A percentile compares a stretch with the other conserved stretches of the same genome.
Conservation (phyloP, 352 stramenopile genomes). For the Pythium grandisporangium region DNA sequence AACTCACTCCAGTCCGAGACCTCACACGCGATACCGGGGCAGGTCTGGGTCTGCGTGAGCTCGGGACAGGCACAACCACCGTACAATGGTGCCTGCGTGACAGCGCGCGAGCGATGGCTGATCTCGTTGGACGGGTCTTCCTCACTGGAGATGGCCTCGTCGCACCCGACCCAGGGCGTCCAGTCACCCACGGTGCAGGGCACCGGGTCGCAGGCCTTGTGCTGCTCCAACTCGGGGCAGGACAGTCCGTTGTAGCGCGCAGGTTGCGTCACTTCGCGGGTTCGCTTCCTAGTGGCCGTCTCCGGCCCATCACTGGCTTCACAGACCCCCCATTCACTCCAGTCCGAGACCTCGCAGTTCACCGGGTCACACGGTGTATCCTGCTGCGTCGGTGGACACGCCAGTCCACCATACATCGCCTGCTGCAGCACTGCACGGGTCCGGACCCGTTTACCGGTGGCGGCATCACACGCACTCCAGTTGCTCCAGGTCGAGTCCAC, state of each 20-base stretch:
- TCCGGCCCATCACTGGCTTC: too few relatives aligned
- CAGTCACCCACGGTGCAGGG: slow-evolving; percentile 8
- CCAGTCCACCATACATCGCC: slow-evolving; percentile 3
- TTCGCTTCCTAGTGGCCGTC: slow-evolving; percentile 5
- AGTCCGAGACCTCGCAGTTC: slow-evolving; percentile 12
- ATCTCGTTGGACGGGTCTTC: too few relatives aligned
- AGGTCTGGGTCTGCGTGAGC: slow-evolving; percentile 24
- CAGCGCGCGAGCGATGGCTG: slow-evolving; percentile 23
- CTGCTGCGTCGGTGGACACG: slow-evolving; percentile 6
- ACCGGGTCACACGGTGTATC: slow-evolving; percentile 16
- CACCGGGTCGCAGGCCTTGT: slow-evolving; percentile 8
- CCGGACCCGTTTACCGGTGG: slow-evolving; percentile 7
- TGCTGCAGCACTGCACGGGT: neutral
- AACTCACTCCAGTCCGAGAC: slow-evolving; percentile 31
- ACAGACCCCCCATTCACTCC: slow-evolving; percentile 20
- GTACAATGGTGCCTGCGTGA: slow-evolving; percentile 17
- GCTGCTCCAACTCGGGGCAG: slow-evolving; percentile 2
- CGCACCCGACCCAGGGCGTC: slow-evolving; percentile 32
- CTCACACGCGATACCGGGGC: slow-evolving; percentile 31
- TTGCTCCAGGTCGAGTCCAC: slow-evolving; percentile 13
- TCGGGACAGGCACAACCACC: slow-evolving; percentile 19
- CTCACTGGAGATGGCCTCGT: too few relatives aligned
- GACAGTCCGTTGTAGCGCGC: slow-evolving; percentile 5
- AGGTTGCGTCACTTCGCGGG: neutral
- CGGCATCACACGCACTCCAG: slow-evolving; percentile 6